Conservation (phyloP, 768 basidiomycete species). For the Trametopsis cervina region DNA sequence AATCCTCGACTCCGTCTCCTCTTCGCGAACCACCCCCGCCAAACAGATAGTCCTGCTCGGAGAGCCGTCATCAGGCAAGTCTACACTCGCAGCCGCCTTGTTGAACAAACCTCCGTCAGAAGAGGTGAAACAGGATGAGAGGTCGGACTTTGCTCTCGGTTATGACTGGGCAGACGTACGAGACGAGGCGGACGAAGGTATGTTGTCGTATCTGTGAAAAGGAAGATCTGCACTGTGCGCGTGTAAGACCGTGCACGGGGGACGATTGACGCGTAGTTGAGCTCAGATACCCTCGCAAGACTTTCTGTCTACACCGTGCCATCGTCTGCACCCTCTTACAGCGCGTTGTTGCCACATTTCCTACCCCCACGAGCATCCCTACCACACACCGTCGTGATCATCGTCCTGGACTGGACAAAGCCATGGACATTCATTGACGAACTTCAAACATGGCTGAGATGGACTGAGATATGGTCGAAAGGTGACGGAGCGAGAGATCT, state of each 20-base stretch:
- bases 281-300: slow-evolving; percentile 77
- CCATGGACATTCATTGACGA: slow-evolving; percentile 90
- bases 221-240: neutral
- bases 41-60: slow-evolving; percentile 87
- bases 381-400: slow-evolving; percentile 70
- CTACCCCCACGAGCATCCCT: slow-evolving; percentile 63
- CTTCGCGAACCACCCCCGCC: slow-evolving; percentile 71
- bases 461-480: slow-evolving; percentile 79
- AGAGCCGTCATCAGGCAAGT: slow-evolving; percentile 73
- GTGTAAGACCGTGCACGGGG: neutral
- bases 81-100: slow-evolving; percentile 61
- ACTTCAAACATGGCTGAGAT: slow-evolving; percentile 74
- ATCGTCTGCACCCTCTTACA: slow-evolving; percentile 65
- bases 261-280: slow-evolving; percentile 7
- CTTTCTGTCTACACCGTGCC: slow-evolving; percentile 90
- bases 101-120: slow-evolving; percentile 58
- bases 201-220: slow-evolving; percentile 17
- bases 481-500: slow-evolving; percentile 66
- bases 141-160: slow-evolving; percentile 77
- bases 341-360: slow-evolving; percentile 68
- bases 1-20: slow-evolving; percentile 83
- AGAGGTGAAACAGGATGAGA: slow-evolving; percentile 50
- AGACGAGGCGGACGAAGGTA: slow-evolving; percentile 93
- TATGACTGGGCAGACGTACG: slow-evolving; percentile 89
- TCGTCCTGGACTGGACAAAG: slow-evolving; percentile 91